Evolutionary conservation across 257 asterid genomes (phyloP).

Genomic region (Striga asiatica): DNA sequence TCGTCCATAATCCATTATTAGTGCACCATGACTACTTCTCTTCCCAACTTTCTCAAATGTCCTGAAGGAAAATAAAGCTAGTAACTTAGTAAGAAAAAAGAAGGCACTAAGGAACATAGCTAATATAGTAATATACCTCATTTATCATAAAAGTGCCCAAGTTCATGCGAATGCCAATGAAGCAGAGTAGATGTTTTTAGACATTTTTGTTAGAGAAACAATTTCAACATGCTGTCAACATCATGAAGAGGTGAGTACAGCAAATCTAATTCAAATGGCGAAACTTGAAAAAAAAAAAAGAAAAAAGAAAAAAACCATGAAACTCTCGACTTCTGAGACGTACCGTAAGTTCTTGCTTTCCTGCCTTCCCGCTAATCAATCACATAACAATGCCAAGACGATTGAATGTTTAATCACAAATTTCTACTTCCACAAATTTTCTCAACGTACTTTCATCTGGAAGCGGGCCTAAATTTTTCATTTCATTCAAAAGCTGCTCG

Average conservation of each 20-base stretch:
- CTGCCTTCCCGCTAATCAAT: neutral
- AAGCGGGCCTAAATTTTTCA: slow-evolving; percentile 26
- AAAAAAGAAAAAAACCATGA: too few species aligned
- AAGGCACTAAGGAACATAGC: too few species aligned
- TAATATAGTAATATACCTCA: too few species aligned
- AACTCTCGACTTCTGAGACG: neutral
- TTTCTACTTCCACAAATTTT: neutral
- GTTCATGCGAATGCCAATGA: too few species aligned
- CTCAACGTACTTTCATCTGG: slow-evolving; percentile 20
- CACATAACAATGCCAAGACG: neutral
- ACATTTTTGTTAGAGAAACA: too few species aligned
- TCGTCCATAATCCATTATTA: too few species aligned
- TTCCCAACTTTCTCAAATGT: neutral
- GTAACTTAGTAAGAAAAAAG: too few species aligned
- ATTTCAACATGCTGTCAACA: neutral
- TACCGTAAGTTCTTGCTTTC: slow-evolving; percentile 7
- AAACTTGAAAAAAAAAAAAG: neutral
- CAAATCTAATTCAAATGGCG: neutral
- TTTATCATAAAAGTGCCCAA: too few species aligned
- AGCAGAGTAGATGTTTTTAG: too few species aligned
- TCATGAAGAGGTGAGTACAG: neutral
- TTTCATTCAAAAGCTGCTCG: slow-evolving; percentile 16
- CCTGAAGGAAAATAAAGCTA: neutral
- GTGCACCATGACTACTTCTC: too few species aligned
- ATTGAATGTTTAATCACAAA: neutral